Percentiles rank a stretch among this genome's conserved stretches.
Conservation (phyloP, 495 filamentous ascomycete genomes). For the Penicillium mononematosum region DNA sequence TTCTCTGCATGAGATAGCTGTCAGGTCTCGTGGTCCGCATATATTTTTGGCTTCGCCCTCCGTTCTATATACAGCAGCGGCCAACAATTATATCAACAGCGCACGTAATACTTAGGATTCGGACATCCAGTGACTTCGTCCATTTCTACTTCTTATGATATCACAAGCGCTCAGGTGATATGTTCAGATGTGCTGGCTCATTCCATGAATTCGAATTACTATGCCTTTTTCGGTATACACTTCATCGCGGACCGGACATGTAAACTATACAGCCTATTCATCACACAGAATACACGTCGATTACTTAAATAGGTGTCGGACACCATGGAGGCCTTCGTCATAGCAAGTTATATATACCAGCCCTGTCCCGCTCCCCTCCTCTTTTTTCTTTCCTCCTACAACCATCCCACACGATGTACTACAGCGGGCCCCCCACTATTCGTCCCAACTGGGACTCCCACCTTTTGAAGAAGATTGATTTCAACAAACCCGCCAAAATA, state of each 20-base stretch:
- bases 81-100: neutral
- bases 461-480: neutral
- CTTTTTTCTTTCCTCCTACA: conserved; percentile 4
- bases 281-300: neutral
- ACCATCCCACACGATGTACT: conserved; percentile 4
- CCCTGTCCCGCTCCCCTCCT: neutral
- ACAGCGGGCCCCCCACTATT: neutral
- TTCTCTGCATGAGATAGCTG: neutral
- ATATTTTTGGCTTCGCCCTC: neutral
- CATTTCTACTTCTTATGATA: neutral
- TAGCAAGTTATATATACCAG: neutral
- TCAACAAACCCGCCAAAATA: neutral
- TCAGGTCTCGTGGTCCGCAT: neutral
- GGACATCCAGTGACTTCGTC: neutral
- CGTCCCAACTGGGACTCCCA: neutral
- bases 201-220: neutral
- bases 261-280: neutral
- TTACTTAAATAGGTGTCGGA: neutral
- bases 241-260: conserved; percentile 1
- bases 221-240: neutral
- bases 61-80: neutral
- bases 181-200: neutral
- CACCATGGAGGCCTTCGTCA: neutral
- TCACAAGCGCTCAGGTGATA: neutral
- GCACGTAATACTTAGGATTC: neutral